These are phyloP conservation scores for Xylariaceae sp. DNA, from an alignment of 2,329 filamentous ascomycete species.

Conservation along the genomic window DNA sequence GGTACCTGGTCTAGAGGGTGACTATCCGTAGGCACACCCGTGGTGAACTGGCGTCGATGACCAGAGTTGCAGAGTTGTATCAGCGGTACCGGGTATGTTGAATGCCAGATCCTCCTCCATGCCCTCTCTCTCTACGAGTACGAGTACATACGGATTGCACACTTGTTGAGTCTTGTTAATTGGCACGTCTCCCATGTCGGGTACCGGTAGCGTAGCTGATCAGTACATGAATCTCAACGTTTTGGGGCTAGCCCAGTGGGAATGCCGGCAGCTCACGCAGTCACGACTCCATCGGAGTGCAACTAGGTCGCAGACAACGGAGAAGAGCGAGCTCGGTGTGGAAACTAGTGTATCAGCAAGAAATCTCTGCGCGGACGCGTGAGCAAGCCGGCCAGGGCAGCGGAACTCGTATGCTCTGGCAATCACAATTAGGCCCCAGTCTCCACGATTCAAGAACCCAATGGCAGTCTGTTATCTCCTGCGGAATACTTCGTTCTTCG, in stretches of 20 bases:
- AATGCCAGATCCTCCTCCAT: neutral
- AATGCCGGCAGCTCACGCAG: neutral
- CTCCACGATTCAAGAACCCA: constrained; percentile 14
- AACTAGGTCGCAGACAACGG: neutral
- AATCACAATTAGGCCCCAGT: constrained; percentile 14
- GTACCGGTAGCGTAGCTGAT: neutral
- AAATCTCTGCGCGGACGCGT: constrained; percentile 19
- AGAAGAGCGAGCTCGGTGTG: neutral
- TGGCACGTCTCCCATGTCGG: neutral
- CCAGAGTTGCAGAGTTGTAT: neutral
- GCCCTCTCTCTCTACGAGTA: neutral
- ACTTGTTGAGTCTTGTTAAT: neutral
- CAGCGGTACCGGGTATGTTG: neutral
- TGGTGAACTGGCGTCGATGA: neutral
- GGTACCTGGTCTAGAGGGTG: too few species aligned
- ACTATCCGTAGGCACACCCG: too few species aligned
- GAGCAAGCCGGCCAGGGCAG: constrained; percentile 16
- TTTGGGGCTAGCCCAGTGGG: neutral
- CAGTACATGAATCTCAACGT: neutral
- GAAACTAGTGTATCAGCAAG: neutral
- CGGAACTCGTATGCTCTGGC: constrained; percentile 15
- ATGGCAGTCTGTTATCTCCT: neutral
- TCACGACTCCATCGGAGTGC: neutral
- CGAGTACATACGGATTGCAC: neutral
- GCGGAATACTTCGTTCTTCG: too few species aligned